Conservation (phyloP, 2,329 filamentous ascomycete species). For the Ceratocystis cubensis region DNA sequence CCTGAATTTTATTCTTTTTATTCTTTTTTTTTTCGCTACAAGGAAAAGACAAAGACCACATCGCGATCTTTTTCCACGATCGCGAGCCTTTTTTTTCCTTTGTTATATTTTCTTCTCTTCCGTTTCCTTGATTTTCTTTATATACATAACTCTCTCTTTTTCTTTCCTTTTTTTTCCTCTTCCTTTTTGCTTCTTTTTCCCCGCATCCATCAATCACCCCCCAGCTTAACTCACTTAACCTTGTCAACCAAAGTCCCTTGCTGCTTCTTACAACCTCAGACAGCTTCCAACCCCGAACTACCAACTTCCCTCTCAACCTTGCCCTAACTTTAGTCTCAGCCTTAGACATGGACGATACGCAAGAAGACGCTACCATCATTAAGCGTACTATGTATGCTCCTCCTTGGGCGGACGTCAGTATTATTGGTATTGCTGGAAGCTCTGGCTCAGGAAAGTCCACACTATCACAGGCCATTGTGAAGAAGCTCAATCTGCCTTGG, state of each 20-base stretch:
- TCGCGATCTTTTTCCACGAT: slow-evolving; percentile 2
- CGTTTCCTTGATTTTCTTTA: not conserved
- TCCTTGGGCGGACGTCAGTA: slow-evolving; percentile 91
- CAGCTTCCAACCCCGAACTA: not conserved
- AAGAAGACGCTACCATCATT: not conserved
- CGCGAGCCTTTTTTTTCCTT: not conserved
- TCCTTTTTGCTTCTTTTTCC: not conserved
- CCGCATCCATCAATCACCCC: too few relatives aligned
- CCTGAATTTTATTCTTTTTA: not conserved
- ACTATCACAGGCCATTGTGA: slow-evolving; percentile 80
- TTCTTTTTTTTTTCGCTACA: not conserved
- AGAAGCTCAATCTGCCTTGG: slow-evolving; percentile 84
- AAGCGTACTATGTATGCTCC: slow-evolving; percentile 52
- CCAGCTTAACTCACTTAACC: too few relatives aligned
- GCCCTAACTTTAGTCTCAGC: not conserved
- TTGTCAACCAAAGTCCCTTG: not conserved
- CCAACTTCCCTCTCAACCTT: not conserved
- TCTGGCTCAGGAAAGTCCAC: slow-evolving; percentile 94
- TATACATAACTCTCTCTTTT: not conserved
- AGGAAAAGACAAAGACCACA: not conserved
- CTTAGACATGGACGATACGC: slow-evolving; percentile 2
- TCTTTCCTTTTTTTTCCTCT: not conserved
- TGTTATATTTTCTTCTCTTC: not conserved
- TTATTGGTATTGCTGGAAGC: slow-evolving; percentile 90
- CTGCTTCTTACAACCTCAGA: not conserved